These are phyloP conservation scores for Alternaria conjuncta DNA, from an alignment of 2,329 filamentous ascomycete species.

Conservation along the genomic window DNA sequence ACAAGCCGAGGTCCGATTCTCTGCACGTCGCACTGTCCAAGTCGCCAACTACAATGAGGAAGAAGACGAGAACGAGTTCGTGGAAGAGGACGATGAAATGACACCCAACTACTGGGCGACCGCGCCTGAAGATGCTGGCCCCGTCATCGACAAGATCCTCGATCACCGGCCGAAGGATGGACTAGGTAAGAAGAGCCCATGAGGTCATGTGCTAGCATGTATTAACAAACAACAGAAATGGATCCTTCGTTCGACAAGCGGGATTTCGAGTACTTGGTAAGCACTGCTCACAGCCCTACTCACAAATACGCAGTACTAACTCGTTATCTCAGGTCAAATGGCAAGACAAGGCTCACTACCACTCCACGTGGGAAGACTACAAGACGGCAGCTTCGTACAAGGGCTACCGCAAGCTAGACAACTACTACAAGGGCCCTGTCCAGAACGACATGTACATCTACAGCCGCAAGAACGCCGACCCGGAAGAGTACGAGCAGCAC, in stretches of 20 bases:
- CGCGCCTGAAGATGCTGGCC: slow-evolving; percentile 76
- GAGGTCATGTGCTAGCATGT: too few relatives aligned
- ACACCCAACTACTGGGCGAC: slow-evolving; percentile 74
- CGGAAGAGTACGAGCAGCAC: slow-evolving; percentile 90
- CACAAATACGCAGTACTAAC: slow-evolving; percentile 17
- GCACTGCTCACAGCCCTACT: slow-evolving; percentile 32
- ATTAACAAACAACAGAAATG: slow-evolving; percentile 29
- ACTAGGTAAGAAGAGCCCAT: slow-evolving; percentile 25
- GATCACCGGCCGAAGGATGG: slow-evolving; percentile 82
- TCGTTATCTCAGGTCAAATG: slow-evolving; percentile 76
- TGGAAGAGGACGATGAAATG: slow-evolving; percentile 65
- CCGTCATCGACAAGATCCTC: slow-evolving; percentile 89
- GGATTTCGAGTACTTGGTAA: slow-evolving; percentile 80
- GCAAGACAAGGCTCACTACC: slow-evolving; percentile 93
- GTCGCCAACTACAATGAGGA: slow-evolving; percentile 73
- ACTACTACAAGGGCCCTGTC: slow-evolving; percentile 88
- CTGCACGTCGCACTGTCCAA: slow-evolving; percentile 81
- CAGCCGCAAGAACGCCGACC: slow-evolving; percentile 64
- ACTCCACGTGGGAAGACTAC: slow-evolving; percentile 92
- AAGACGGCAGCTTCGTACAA: slow-evolving; percentile 77
- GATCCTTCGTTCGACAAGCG: slow-evolving; percentile 60
- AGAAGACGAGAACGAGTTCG: slow-evolving; percentile 61
- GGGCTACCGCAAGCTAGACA: slow-evolving; percentile 88
- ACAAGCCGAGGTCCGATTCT: slow-evolving; percentile 87
- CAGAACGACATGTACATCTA: slow-evolving; percentile 76